Evolutionary conservation across 768 basidiomycete species (phyloP).

Genomic region (Paxillus ammoniavirescens): DNA sequence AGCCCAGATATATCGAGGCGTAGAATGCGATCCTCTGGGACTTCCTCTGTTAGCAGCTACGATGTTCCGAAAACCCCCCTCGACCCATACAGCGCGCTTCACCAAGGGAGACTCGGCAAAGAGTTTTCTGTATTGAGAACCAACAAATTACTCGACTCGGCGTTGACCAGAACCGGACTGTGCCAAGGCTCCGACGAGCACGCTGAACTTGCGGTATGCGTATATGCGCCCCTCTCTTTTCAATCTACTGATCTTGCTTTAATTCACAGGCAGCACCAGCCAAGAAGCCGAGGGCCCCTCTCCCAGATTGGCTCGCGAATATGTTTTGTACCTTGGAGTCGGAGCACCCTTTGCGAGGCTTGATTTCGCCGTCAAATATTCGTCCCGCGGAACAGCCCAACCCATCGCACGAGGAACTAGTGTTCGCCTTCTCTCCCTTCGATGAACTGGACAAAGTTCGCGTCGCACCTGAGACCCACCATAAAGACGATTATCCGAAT

Average conservation of each 20-base stretch:
- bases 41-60: conserved; percentile 44
- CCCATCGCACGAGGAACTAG: conserved; percentile 12
- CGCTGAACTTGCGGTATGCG: conserved; percentile 22
- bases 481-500: background rate
- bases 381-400: conserved; percentile 2
- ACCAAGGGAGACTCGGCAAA: conserved; percentile 36
- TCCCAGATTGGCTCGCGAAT: conserved; percentile 57
- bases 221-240: conserved; percentile 26
- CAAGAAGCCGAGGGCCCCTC: conserved; percentile 24
- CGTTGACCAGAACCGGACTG: background rate
- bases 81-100: conserved; percentile 36
- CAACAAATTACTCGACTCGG: conserved; percentile 13
- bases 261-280: conserved; percentile 15
- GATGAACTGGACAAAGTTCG: conserved; percentile 9
- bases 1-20: conserved; percentile 25
- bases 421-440: conserved; percentile 31
- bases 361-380: conserved; percentile 21
- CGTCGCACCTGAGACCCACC: background rate
- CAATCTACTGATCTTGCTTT: conserved; percentile 13
- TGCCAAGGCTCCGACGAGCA: conserved; percentile 6
- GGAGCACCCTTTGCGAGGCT: conserved; percentile 33
- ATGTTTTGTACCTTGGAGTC: conserved; percentile 47
- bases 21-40: conserved; percentile 40
- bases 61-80: conserved; percentile 41
- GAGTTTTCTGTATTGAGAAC: conserved; percentile 46